These are phyloP conservation scores for Apiospora aurea DNA, from an alignment of 2,329 filamentous ascomycete genomes.

Conservation along the genomic window DNA sequence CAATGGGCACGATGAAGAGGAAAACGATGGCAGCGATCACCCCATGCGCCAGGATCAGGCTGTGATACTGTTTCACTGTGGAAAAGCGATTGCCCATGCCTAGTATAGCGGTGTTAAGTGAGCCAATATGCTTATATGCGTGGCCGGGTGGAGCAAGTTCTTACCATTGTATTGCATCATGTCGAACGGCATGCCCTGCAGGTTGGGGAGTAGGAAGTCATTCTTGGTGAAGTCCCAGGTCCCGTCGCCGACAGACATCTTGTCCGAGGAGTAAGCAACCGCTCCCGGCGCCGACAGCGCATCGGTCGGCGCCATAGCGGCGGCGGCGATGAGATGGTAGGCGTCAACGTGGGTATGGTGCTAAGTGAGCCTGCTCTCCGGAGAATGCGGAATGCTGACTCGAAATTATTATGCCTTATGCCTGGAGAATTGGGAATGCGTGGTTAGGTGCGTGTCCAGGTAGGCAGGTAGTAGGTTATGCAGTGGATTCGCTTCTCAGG, in stretches of 20 bases:
- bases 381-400: slow-evolving; percentile 16
- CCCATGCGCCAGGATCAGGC: slow-evolving; percentile 74
- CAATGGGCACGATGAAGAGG: slow-evolving; percentile 73
- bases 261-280: slow-evolving; percentile 75
- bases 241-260: slow-evolving; percentile 80
- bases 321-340: slow-evolving; percentile 37
- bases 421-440: slow-evolving; percentile 8
- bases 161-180: slow-evolving; percentile 87
- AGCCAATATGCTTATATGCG: slow-evolving; percentile 4
- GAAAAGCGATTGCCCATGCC: slow-evolving; percentile 85
- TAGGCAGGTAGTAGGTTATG: background rate
- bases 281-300: slow-evolving; percentile 73
- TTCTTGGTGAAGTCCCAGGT: slow-evolving; percentile 84
- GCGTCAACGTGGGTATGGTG: slow-evolving; percentile 6
- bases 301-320: slow-evolving; percentile 67
- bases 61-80: slow-evolving; percentile 72
- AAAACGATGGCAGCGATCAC: slow-evolving; percentile 77
- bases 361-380: background rate
- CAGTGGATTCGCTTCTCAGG: slow-evolving; percentile 6
- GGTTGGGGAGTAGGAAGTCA: slow-evolving; percentile 78
- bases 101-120: slow-evolving; percentile 43
- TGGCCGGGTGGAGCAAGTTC: slow-evolving; percentile 29
- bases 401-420: too few relatives aligned
- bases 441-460: background rate
- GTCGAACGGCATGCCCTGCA: slow-evolving; percentile 78